Percentiles rank a stretch among this genome's conserved stretches.
Conservation (phyloP, 139 green algal species). For the Eudorina sp. region DNA sequence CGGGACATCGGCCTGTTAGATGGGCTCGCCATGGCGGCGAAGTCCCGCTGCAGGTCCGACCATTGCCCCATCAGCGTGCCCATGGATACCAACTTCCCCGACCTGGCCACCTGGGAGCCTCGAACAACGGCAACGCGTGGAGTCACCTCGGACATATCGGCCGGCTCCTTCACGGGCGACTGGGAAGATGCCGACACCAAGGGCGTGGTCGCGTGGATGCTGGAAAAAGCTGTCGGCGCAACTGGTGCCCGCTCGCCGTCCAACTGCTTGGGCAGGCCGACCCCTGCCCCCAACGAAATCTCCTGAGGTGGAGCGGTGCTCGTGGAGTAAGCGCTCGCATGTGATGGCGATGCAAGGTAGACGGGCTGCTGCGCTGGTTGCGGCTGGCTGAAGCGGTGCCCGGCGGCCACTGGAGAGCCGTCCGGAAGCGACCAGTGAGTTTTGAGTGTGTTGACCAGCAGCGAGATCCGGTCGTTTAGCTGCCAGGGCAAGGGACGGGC, state of each 20-base stretch:
- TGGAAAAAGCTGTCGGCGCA: too few species aligned
- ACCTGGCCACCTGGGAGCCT: not conserved
- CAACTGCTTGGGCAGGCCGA: too few species aligned
- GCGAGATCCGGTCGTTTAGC: slow-evolving; percentile 7
- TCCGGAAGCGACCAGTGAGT: slow-evolving; percentile 28
- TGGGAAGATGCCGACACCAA: not conserved
- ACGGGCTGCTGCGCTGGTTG: not conserved
- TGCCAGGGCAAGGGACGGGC: too few species aligned
- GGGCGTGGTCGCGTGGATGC: not conserved
- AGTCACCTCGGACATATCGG: too few species aligned
- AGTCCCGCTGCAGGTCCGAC: slow-evolving; percentile 23
- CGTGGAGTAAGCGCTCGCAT: too few species aligned
- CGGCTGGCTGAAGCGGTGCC: not conserved
- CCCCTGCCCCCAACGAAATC: too few species aligned
- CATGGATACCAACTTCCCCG: not conserved
- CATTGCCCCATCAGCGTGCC: slow-evolving; percentile 6
- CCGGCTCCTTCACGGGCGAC: not conserved
- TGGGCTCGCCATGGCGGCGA: slow-evolving; percentile 32
- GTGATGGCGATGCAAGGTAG: too few species aligned
- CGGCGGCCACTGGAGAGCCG: not conserved
- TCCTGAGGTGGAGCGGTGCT: too few species aligned
- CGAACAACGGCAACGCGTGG: not conserved
- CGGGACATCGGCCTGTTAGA: not conserved
- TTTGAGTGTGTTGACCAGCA: slow-evolving; percentile 22
- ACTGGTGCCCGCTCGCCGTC: too few species aligned